phyloP scores from a whole-genome alignment of 1,284 basidiomycete genomes.

The Heliocybe sulcata region DNA sequence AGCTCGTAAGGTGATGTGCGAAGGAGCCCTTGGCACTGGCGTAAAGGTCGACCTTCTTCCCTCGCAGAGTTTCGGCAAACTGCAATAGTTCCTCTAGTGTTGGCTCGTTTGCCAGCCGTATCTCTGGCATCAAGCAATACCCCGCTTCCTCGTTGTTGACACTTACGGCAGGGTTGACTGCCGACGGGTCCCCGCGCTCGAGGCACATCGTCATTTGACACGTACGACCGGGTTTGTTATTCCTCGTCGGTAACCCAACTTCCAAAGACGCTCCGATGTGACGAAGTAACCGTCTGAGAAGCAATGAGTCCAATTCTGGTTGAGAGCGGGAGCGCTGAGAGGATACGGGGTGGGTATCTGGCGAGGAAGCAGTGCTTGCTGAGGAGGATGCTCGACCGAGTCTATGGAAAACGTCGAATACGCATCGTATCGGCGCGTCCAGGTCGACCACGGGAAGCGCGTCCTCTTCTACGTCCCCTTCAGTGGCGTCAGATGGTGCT shows the following conservation, averaged over 20 bases:
- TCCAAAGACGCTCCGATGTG: conserved; percentile 60
- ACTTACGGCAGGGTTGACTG: conserved; percentile 20
- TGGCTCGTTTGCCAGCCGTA: conserved; percentile 59
- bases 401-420: conserved; percentile 50
- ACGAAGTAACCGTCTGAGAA: conserved; percentile 60
- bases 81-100: conserved; percentile 67
- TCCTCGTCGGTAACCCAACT: conserved; percentile 35
- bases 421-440: conserved; percentile 33
- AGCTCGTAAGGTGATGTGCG: conserved; percentile 84
- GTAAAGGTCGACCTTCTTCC: conserved; percentile 76
- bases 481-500: conserved; percentile 11
- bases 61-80: conserved; percentile 78
- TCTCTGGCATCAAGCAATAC: conserved; percentile 35
- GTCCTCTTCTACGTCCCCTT: conserved; percentile 7
- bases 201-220: conserved; percentile 50
- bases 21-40: conserved; percentile 80
- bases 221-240: conserved; percentile 35
- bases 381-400: conserved; percentile 15
- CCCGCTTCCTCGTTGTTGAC: conserved; percentile 37
- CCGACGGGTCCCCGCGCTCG: conserved; percentile 41
- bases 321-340: conserved; percentile 29
- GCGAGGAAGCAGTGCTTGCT: not conserved
- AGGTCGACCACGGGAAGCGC: conserved; percentile 16
- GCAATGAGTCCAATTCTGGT: conserved; percentile 53
- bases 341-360: conserved; percentile 11